A percentile compares a stretch with the other conserved stretches of the same genome.
Evolutionary conservation across 495 filamentous ascomycete species (phyloP).

Genomic region (Thermothielavioides terrestris): DNA sequence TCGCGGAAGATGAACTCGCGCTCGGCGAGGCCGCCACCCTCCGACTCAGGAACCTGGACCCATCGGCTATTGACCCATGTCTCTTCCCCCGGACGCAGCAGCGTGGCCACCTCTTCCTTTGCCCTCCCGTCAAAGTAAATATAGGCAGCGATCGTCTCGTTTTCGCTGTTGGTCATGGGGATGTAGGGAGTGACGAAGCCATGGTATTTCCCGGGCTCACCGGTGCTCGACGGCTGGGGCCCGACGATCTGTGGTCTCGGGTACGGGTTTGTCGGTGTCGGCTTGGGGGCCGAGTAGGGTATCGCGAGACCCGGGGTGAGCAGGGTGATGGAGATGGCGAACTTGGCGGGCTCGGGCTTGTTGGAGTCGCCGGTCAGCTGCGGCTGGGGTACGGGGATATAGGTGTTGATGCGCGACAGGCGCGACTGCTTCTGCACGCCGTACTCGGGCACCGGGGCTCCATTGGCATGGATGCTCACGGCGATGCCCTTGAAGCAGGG

Average conservation of each 20-base stretch:
- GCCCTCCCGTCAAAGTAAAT: conserved; percentile 95
- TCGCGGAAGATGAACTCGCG: conserved; percentile 96
- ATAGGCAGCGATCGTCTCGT: conserved; percentile 96
- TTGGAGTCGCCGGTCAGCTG: conserved; percentile 59
- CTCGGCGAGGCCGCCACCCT: conserved; percentile 91
- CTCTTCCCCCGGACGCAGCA: conserved; percentile 87
- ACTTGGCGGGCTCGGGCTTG: conserved; percentile 84
- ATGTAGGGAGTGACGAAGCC: conserved; percentile 76
- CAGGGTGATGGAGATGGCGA: conserved; percentile 93
- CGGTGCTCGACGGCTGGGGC: conserved; percentile 43
- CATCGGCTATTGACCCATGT: conserved; percentile 98
- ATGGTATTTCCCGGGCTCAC: conserved; percentile 34
- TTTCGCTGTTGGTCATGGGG: conserved; percentile 76
- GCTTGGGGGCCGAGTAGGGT: conserved; percentile 77
- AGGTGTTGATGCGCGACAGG: conserved; percentile 85
- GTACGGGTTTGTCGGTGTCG: conserved; percentile 59
- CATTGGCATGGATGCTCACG: conserved; percentile 88
- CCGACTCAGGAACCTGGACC: conserved; percentile 85
- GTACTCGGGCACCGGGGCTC: conserved; percentile 81
- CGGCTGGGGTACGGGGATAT: conserved; percentile 88
- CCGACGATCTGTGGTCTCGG: conserved; percentile 75
- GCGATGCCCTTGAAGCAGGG: conserved; percentile 98
- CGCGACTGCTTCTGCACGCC: conserved; percentile 90
- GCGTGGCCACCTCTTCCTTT: conserved; percentile 95
- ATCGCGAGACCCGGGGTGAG: conserved; percentile 80